Percentiles rank a stretch among this genome's conserved stretches.
phyloP scores from a whole-genome alignment of 1,139 yeast species.

The Yamadazyma membranifaciens region DNA sequence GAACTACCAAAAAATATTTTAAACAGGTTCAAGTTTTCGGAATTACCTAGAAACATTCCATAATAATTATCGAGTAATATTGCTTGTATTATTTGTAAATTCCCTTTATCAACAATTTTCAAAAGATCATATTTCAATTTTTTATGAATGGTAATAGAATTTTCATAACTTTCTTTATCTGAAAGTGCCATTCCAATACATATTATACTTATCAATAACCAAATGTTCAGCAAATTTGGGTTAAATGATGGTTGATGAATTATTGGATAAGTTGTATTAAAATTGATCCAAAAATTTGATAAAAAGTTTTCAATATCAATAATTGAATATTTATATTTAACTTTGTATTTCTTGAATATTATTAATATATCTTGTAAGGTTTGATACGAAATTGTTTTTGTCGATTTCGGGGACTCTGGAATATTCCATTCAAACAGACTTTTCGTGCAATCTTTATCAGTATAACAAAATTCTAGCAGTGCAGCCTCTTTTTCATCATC shows the following conservation, averaged over 20 bases:
- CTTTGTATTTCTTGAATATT: not conserved
- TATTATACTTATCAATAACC: slow-evolving; percentile 30
- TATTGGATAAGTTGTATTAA: slow-evolving; percentile 29
- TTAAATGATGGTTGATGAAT: slow-evolving; percentile 41
- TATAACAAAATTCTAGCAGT: not conserved
- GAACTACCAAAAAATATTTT: slow-evolving; percentile 29
- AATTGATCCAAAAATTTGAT: slow-evolving; percentile 24
- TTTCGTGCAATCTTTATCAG: not conserved
- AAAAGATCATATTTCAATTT: slow-evolving; percentile 9
- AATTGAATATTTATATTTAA: not conserved
- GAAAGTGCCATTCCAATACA: slow-evolving; percentile 35
- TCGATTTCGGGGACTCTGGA: too few relatives aligned
- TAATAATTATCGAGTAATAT: slow-evolving; percentile 20
- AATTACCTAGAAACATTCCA: slow-evolving; percentile 22
- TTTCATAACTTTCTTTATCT: slow-evolving; percentile 18
- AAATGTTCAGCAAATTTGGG: slow-evolving; percentile 24
- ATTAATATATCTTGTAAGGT: not conserved
- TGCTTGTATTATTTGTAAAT: slow-evolving; percentile 22
- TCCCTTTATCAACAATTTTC: slow-evolving; percentile 9
- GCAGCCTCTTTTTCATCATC: not conserved
- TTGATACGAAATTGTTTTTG: too few relatives aligned
- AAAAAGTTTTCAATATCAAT: slow-evolving; percentile 2
- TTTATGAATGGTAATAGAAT: slow-evolving; percentile 10
- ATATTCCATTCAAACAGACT: not conserved
- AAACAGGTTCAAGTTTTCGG: slow-evolving; percentile 21